phyloP scores from a whole-genome alignment of 768 basidiomycete species.

The Russula brevipes region DNA sequence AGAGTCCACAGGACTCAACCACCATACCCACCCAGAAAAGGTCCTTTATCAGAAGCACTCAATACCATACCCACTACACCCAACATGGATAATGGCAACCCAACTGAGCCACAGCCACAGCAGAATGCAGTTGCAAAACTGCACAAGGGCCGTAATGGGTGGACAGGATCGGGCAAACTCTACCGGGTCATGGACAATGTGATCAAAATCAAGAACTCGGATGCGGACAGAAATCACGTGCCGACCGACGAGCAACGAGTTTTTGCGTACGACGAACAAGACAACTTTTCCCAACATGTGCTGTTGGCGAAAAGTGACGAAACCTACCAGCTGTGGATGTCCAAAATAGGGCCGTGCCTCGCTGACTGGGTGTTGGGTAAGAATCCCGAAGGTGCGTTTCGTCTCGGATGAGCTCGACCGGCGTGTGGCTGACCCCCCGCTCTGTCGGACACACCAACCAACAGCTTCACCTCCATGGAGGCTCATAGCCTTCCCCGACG shows the following conservation, averaged over 20 bases:
- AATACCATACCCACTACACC: background rate
- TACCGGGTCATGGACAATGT: background rate
- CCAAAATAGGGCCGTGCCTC: slow-evolving; percentile 12
- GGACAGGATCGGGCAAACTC: background rate
- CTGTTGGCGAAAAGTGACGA: rapidly evolving
- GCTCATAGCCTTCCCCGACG: background rate
- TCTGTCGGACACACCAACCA: no score
- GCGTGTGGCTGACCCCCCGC: no score
- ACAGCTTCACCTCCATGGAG: background rate
- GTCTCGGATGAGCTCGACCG: no score
- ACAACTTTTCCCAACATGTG: background rate
- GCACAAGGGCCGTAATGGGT: background rate
- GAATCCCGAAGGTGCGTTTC: background rate
- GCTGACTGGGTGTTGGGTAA: slow-evolving; percentile 12
- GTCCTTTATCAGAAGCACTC: background rate
- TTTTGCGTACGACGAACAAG: background rate
- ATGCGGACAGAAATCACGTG: background rate
- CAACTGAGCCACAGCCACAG: background rate
- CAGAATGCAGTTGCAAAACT: background rate
- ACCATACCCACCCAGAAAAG: background rate
- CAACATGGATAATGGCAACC: background rate
- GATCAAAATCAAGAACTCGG: slow-evolving; percentile 11
- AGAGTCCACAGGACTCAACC: background rate
- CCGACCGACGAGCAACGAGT: background rate
- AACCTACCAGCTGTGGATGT: background rate